Evolutionary conservation across 1,284 basidiomycete species (phyloP), one percentile per base, ranked within the genome.

Genomic region (Chiua sp.): DNA sequence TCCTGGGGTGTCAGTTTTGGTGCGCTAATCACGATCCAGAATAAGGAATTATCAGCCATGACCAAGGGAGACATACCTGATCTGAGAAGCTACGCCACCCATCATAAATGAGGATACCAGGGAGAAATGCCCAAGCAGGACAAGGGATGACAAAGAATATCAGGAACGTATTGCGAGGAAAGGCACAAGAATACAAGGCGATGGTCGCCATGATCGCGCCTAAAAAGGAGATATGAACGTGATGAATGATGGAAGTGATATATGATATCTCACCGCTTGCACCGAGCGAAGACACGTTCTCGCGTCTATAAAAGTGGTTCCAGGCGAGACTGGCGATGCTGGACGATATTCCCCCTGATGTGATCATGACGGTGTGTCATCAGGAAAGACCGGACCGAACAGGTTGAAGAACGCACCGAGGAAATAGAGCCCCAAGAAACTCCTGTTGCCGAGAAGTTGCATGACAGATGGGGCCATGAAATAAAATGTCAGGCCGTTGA

Each of bases 91-190:
- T 75, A 35, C 71, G 73, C 70, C 73, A 73, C 33, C 68, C 73
- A 67, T 95, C 93, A 66, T 84, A 92, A 7, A 85, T 77, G 67
- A 96, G 90, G 55, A 96, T 78, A 13, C 91, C 94, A 1, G 83
- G 77, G 2, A 96, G 88, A 37, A 86, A 82, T 4, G 82, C 79
- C 92, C 93, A 96, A 0, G 93, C 93, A 0, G 93, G 94, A 60
- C 92, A 80, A 18, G 94, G 95, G 13, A 97, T 75, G 66, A 96
- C 82, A 56, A 87, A 92, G 74, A 94, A 96, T 53, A 97, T 73
- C n/a, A 86, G 77, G 72, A 96, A 92, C 1, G 80, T 87, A 58
- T 88, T 79, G 11, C 68, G 82, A 1, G 94, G 94, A 47, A 87
- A 83, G 7, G 85, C 73, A 71, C 88, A 91, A 3, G 91, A 90